A percentile compares a stretch with the other conserved stretches of the same genome.
These are phyloP conservation scores for Calendula officinalis DNA, from an alignment of 129 eudicot species.

Conservation along the genomic window DNA sequence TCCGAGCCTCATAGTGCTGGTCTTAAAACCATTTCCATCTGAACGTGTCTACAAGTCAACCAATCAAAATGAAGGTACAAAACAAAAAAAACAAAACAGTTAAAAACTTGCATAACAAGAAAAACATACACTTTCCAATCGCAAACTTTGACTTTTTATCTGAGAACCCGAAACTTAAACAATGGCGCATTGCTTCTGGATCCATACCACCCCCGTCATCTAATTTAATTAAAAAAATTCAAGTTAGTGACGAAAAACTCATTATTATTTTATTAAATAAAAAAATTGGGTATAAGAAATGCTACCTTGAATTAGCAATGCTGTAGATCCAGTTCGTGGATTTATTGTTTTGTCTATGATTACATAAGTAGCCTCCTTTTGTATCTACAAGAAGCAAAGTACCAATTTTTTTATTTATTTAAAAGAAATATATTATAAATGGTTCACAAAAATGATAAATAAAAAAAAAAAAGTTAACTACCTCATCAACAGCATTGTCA, in stretches of 20 bases:
- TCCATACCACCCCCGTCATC: conserved; percentile 82
- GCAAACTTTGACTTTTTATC: conserved; percentile 57
- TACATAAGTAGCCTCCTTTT: conserved; percentile 60
- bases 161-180: conserved; percentile 74
- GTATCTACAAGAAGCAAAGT: conserved; percentile 40
- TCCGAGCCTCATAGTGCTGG: conserved; percentile 78
- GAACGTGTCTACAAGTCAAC: conserved; percentile 49
- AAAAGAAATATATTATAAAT: neutral
- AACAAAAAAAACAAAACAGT: neutral
- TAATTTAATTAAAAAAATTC: conserved; percentile 18
- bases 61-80: conserved; percentile 37
- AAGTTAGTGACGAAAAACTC: conserved; percentile 3
- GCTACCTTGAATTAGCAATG: conserved; percentile 57
- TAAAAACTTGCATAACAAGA: conserved; percentile 7
- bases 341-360: conserved; percentile 46
- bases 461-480: conserved; percentile 12
- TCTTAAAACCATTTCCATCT: conserved; percentile 84
- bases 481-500: conserved; percentile 78
- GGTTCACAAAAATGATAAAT: neutral
- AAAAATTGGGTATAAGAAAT: neutral
- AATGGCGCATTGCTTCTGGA: conserved; percentile 57
- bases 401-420: no score
- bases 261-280: conserved; percentile 2
- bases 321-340: conserved; percentile 51
- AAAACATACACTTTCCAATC: conserved; percentile 65